Percentiles rank a stretch among this genome's conserved stretches.
phyloP scores from a whole-genome alignment of 352 stramenopile species.

The Globisporangium iwayamae region DNA sequence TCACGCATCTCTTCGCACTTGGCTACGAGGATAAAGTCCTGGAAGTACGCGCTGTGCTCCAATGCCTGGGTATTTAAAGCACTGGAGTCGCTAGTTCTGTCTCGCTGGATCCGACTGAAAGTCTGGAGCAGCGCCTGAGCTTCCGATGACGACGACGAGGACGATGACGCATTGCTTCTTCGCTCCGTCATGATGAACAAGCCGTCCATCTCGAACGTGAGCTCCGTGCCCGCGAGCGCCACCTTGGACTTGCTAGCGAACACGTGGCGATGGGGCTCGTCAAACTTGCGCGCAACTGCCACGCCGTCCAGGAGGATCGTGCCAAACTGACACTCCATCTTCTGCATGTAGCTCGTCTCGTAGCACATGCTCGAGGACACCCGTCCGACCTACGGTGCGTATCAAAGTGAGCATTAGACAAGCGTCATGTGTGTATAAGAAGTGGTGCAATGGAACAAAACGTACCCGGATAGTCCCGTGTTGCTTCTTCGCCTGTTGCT shows the following conservation, averaged over 20 bases:
- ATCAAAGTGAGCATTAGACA: too few species aligned
- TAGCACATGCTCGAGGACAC: too few species aligned
- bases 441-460: too few species aligned
- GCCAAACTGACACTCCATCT: slow-evolving; percentile 5
- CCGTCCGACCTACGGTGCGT: too few species aligned
- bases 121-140: not conserved
- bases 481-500: too few species aligned
- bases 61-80: not conserved
- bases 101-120: not conserved
- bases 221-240: not conserved
- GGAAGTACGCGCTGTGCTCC: slow-evolving; percentile 5
- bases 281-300: not conserved
- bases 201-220: not conserved
- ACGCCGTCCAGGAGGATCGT: not conserved
- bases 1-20: slow-evolving; percentile 10
- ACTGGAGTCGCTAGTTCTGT: not conserved
- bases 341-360: not conserved
- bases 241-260: not conserved
- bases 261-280: not conserved
- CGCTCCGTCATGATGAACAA: not conserved
- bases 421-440: too few species aligned
- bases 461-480: too few species aligned
- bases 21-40: slow-evolving; percentile 8
- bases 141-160: too few species aligned
- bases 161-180: too few species aligned